These are phyloP conservation scores for Colletotrichum aenigma DNA, from an alignment of 2,329 filamentous ascomycete genomes.

Conservation along the genomic window DNA sequence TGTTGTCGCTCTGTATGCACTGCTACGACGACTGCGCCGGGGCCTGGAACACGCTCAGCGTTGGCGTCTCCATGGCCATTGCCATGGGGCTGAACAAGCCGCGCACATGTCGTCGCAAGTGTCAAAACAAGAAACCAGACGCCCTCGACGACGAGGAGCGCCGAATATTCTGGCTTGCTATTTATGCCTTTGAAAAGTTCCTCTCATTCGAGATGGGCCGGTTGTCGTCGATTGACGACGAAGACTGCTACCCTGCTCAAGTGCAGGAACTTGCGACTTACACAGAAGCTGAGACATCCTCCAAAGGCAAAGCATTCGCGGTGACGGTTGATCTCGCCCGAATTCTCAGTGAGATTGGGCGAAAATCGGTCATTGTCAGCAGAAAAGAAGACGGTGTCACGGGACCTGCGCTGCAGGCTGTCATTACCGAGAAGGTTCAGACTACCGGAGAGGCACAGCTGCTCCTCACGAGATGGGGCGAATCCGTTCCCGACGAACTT, in stretches of 20 bases:
- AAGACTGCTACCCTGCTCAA: background rate
- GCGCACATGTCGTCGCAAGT: background rate
- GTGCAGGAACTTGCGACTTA: background rate
- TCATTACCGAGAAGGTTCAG: slow-evolving; percentile 8
- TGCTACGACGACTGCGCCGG: slow-evolving; percentile 24
- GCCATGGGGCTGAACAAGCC: slow-evolving; percentile 27
- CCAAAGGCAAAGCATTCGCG: background rate
- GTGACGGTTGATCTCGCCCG: background rate
- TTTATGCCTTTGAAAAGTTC: slow-evolving; percentile 8
- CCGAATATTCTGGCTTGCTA: background rate
- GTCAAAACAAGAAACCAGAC: background rate
- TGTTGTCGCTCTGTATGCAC: slow-evolving; percentile 21
- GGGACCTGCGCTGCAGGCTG: background rate
- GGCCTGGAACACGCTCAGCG: slow-evolving; percentile 26
- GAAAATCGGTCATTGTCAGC: slow-evolving; percentile 4
- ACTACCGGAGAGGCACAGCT: slow-evolving; percentile 10
- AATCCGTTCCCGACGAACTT: slow-evolving; percentile 10
- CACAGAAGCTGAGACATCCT: background rate
- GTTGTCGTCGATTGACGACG: slow-evolving; percentile 5
- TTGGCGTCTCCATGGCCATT: slow-evolving; percentile 26
- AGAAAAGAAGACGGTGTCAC: background rate
- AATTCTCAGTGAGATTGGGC: slow-evolving; percentile 8
- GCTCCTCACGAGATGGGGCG: slow-evolving; percentile 12
- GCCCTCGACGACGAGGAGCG: background rate
- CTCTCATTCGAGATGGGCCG: slow-evolving; percentile 12